Conservation (phyloP, 805 yeast species). For the Candida vartiovaarae region DNA sequence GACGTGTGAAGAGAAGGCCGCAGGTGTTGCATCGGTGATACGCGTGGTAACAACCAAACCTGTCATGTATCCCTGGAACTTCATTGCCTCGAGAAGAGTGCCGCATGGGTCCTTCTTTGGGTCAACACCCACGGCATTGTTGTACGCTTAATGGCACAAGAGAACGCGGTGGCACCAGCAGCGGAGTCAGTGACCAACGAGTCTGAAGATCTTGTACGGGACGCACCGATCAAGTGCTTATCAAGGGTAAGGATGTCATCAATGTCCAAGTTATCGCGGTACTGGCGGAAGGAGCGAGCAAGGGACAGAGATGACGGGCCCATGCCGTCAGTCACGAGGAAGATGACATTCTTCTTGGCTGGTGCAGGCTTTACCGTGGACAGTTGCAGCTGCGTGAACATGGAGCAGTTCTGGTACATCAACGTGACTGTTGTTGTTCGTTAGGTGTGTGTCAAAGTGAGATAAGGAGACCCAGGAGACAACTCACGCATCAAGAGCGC, state of each 20-base stretch:
- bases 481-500: too few relatives aligned
- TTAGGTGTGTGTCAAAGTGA: too few relatives aligned
- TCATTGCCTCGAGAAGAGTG: constrained; percentile 81
- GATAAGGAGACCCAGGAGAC: too few relatives aligned
- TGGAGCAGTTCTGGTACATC: too few relatives aligned
- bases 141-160: constrained; percentile 80
- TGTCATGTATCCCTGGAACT: constrained; percentile 70
- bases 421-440: too few relatives aligned
- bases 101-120: constrained; percentile 72
- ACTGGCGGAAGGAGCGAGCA: constrained; percentile 70
- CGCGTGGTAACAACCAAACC: constrained; percentile 92
- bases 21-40: constrained; percentile 94
- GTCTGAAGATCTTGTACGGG: constrained; percentile 73
- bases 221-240: constrained; percentile 67
- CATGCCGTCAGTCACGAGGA: constrained; percentile 94
- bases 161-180: constrained; percentile 94
- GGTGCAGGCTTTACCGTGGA: not conserved
- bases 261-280: constrained; percentile 42
- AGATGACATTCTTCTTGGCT: constrained; percentile 65
- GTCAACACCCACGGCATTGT: constrained; percentile 87
- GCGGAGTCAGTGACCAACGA: constrained; percentile 91
- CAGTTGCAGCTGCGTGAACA: too few relatives aligned
- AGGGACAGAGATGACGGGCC: constrained; percentile 83
- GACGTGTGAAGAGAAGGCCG: constrained; percentile 78
- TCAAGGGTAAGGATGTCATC: constrained; percentile 59